A percentile compares a stretch with the other conserved stretches of the same genome.
Evolutionary conservation across 352 stramenopile species (phyloP).

Genomic region (Elongisporangium senticosum): DNA sequence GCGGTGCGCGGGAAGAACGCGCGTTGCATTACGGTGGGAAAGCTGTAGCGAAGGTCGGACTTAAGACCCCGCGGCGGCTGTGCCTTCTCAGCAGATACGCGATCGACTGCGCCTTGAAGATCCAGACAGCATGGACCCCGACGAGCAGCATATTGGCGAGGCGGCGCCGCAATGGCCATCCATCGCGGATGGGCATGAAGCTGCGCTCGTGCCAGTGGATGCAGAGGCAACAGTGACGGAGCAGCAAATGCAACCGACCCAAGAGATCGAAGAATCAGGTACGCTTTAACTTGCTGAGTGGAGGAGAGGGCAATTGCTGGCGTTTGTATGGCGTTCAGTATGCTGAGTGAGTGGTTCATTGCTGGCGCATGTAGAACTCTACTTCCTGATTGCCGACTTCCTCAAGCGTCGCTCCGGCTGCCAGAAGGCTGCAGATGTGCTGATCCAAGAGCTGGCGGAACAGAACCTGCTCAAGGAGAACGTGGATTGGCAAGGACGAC

Average conservation of each 20-base stretch:
- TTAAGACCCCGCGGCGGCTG: not conserved
- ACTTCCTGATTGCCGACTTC: conserved; percentile 85
- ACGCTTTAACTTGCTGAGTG: not conserved
- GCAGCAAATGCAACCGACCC: not conserved
- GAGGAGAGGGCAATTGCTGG: not conserved
- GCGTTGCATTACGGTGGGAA: not conserved
- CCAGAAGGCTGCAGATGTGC: conserved; percentile 44
- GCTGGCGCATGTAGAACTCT: conserved; percentile 35
- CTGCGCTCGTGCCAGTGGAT: not conserved
- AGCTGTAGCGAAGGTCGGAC: not conserved
- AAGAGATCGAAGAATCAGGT: not conserved
- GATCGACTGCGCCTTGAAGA: not conserved
- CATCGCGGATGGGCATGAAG: not conserved
- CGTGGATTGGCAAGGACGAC: conserved; percentile 60
- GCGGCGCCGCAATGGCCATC: not conserved
- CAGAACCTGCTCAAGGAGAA: conserved; percentile 48
- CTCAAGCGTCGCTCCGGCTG: conserved; percentile 63
- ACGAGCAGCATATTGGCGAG: not conserved
- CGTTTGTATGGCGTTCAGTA: not conserved
- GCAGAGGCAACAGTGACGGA: not conserved
- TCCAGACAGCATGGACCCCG: not conserved
- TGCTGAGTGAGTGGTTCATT: not conserved
- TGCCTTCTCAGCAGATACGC: not conserved
- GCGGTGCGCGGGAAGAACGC: not conserved
- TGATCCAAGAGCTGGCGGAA: conserved; percentile 64